phyloP scores from a whole-genome alignment of 2,329 filamentous ascomycete species.

The Pezicula radicicola region DNA sequence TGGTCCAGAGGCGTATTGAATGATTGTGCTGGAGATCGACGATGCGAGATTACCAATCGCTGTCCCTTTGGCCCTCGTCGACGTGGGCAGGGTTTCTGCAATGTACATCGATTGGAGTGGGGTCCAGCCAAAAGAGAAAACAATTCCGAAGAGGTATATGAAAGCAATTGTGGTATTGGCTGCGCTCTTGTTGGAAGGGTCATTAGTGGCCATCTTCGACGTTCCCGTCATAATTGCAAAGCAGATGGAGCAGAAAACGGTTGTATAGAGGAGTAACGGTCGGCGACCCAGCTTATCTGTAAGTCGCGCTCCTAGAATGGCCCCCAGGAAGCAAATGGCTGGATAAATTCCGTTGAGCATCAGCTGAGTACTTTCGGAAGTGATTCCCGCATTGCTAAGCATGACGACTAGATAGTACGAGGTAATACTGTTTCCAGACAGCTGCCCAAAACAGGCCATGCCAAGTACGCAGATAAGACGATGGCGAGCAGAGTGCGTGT shows the following conservation, averaged over 20 bases:
- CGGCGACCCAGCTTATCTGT: constrained; percentile 26
- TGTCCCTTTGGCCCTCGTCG: constrained; percentile 38
- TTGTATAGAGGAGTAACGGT: constrained; percentile 42
- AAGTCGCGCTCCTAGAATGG: constrained; percentile 15
- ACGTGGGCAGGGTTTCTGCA: constrained; percentile 42
- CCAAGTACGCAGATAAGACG: constrained; percentile 28
- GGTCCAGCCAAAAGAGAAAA: constrained; percentile 50
- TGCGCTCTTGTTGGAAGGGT: constrained; percentile 23
- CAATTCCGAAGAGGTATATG: constrained; percentile 50
- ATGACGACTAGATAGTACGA: constrained; percentile 24
- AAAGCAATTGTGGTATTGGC: constrained; percentile 46
- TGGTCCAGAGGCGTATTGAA: constrained; percentile 34
- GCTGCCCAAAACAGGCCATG: constrained; percentile 28
- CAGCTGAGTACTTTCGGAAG: constrained; percentile 35
- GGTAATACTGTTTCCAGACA: constrained; percentile 30
- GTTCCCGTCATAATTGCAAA: constrained; percentile 48
- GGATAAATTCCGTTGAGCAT: constrained; percentile 37
- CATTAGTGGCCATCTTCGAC: constrained; percentile 35
- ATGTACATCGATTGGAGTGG: constrained; percentile 48
- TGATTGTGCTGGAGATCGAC: constrained; percentile 30
- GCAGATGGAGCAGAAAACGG: constrained; percentile 42
- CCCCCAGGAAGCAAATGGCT: constrained; percentile 32
- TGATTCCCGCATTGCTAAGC: constrained; percentile 20
- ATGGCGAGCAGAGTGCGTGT: constrained; percentile 20
- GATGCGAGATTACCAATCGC: constrained; percentile 41